phyloP scores from a whole-genome alignment of 345 rosid species.

The Reutealis trisperma region DNA sequence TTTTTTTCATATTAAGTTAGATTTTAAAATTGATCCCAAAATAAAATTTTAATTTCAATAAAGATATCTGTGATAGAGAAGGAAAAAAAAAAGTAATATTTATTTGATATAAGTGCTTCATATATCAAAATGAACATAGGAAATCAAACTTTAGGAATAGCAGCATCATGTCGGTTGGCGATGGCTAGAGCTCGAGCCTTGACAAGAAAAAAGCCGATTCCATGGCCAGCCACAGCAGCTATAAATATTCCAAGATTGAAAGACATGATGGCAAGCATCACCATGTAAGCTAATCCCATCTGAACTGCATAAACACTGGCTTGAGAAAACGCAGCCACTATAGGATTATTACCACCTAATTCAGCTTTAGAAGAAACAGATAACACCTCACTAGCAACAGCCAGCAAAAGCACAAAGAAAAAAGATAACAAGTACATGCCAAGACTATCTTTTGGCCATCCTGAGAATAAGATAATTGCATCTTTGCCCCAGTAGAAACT shows the following conservation, averaged over 20 bases:
- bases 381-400: constrained; percentile 15
- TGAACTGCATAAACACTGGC: constrained; percentile 28
- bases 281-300: constrained; percentile 43
- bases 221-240: constrained; percentile 43
- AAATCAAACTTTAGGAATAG: constrained; percentile 19
- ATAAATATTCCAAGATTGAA: constrained; percentile 47
- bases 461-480: constrained; percentile 38
- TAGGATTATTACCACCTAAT: not conserved
- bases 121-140: not conserved
- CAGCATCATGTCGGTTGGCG: not conserved
- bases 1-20: too few relatives aligned
- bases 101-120: too few relatives aligned
- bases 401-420: constrained; percentile 13
- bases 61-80: too few relatives aligned
- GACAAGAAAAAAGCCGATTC: constrained; percentile 34
- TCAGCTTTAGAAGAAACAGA: not conserved
- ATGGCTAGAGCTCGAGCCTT: constrained; percentile 32
- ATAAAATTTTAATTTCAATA: too few relatives aligned
- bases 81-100: too few relatives aligned
- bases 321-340: constrained; percentile 8
- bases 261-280: constrained; percentile 54
- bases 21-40: too few relatives aligned
- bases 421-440: constrained; percentile 32
- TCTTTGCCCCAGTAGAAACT: constrained; percentile 49
- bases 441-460: constrained; percentile 41